Percentiles rank a stretch among this genome's conserved stretches.
These are phyloP conservation scores for Liriodendron chinense DNA, from an alignment of 164 flowering plant species.

Conservation along the genomic window DNA sequence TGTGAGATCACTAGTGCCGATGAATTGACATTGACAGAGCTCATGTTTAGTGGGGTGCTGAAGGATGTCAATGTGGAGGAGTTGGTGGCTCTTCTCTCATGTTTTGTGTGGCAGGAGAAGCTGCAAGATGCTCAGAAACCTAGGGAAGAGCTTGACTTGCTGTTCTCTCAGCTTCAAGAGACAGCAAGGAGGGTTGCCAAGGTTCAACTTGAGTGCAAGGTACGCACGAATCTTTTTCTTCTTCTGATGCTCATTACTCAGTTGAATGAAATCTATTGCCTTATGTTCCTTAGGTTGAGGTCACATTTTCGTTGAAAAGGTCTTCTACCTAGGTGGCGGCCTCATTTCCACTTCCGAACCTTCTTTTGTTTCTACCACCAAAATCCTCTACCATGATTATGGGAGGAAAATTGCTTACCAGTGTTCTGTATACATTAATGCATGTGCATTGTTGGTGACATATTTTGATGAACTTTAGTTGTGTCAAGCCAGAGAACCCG, in stretches of 20 bases:
- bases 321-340: not conserved
- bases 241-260: not conserved
- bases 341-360: no score
- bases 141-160: slow-evolving; percentile 82
- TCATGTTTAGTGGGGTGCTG: slow-evolving; percentile 82
- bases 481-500: not conserved
- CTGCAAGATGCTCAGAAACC: slow-evolving; percentile 89
- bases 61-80: slow-evolving; percentile 87
- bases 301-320: not conserved
- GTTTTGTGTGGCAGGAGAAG: slow-evolving; percentile 98
- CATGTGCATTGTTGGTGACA: no score
- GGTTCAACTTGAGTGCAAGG: slow-evolving; percentile 95
- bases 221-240: slow-evolving; percentile 17
- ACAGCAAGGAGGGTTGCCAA: slow-evolving; percentile 86
- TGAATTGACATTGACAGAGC: slow-evolving; percentile 88
- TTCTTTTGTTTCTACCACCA: not conserved
- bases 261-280: not conserved
- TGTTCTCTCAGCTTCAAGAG: slow-evolving; percentile 82
- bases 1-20: slow-evolving; percentile 98
- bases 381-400: not conserved
- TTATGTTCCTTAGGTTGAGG: not conserved
- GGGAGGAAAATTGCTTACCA: not conserved
- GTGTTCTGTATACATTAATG: not conserved
- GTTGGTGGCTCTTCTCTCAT: slow-evolving; percentile 91
- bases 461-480: no score